These are phyloP conservation scores for Picochlorum sp. DNA, from an alignment of 139 green algal species.

Conservation along the genomic window DNA sequence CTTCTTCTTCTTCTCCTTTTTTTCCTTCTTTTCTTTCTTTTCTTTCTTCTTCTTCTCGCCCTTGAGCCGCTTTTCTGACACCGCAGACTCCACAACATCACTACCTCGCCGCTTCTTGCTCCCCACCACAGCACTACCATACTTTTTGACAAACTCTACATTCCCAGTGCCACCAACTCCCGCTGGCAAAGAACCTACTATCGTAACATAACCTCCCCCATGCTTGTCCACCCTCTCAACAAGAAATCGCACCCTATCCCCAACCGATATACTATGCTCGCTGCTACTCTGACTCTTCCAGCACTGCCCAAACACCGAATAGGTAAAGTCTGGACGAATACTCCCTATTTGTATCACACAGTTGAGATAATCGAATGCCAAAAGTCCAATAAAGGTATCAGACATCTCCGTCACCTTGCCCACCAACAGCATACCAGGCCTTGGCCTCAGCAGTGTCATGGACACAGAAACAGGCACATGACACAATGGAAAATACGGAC, in stretches of 20 bases:
- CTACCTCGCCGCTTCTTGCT: background rate
- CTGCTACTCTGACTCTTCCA: slow-evolving; percentile 18
- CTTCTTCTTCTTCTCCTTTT: background rate
- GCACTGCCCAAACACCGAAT: slow-evolving; percentile 16
- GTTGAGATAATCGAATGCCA: slow-evolving; percentile 66
- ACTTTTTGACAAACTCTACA: background rate
- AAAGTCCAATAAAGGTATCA: slow-evolving; percentile 51
- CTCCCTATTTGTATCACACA: slow-evolving; percentile 30
- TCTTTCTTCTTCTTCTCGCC: background rate
- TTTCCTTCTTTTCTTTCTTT: background rate
- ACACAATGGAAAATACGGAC: slow-evolving; percentile 50
- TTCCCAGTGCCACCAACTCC: slow-evolving; percentile 3
- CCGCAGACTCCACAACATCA: background rate
- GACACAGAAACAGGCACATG: slow-evolving; percentile 33
- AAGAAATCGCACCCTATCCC: slow-evolving; percentile 22
- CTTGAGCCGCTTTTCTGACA: background rate
- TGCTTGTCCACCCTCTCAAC: slow-evolving; percentile 15
- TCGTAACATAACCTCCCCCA: slow-evolving; percentile 18
- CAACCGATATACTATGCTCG: slow-evolving; percentile 17
- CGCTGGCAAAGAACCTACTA: slow-evolving; percentile 26
- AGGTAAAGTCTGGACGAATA: slow-evolving; percentile 32
- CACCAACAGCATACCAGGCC: slow-evolving; percentile 23
- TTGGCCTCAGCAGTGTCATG: slow-evolving; percentile 39
- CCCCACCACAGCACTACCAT: background rate
- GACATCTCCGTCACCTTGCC: slow-evolving; percentile 54